Base-by-base conservation (phyloP, 2,329 filamentous ascomycete genomes). In the Pleoardoris graminearum region DNA sequence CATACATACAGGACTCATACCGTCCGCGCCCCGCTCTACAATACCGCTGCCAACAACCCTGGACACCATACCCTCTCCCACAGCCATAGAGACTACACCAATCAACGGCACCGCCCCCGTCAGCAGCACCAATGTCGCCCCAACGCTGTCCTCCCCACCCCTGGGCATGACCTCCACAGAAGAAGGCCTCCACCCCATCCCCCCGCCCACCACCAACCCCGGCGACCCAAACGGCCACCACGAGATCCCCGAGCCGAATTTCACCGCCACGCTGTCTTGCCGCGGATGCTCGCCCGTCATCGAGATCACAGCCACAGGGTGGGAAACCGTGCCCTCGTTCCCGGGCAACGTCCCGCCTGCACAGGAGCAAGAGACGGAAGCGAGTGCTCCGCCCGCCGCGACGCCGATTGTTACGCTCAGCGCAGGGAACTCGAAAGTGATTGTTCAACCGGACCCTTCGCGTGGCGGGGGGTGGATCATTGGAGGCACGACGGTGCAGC, bases 171-270 rank as follows among this genome's bases (percentile, higher is more conserved):
- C 46, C 35, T 66, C 63, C 23, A 68, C 59, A 17, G 53, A 66
- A 25, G 54, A 69, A 60, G 55, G 51, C 19, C 53, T 68, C 2
- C 53, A 43, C 53, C 67, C 66, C 21, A 63, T 66, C 42, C 63
- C 65, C 19, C 57, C 60, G 19, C 56, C 56, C 11, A 61, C 57
- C 33, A 66, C 59, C 25, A 54, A 60, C 10, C 49, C 58, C 6
- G 67, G 66, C 16, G 59, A 68, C 21, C 67, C 66, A 1, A 54
- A 68, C 36, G 68, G 67, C 8, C 67, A 69, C 43, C 62, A 69
- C 51, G 68, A 70, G 33, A 65, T 69, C 21, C 57, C 62, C 6
- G 67, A 69, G 50, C 67, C 65, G 25, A 60, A 67, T 25, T 65
- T 69, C 37, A 65, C 54, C 35, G 55, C 51, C 21, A 71, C 68